Evolutionary conservation across 2,329 filamentous ascomycete species (phyloP).

Genomic region (Calonectria ilicicola): DNA sequence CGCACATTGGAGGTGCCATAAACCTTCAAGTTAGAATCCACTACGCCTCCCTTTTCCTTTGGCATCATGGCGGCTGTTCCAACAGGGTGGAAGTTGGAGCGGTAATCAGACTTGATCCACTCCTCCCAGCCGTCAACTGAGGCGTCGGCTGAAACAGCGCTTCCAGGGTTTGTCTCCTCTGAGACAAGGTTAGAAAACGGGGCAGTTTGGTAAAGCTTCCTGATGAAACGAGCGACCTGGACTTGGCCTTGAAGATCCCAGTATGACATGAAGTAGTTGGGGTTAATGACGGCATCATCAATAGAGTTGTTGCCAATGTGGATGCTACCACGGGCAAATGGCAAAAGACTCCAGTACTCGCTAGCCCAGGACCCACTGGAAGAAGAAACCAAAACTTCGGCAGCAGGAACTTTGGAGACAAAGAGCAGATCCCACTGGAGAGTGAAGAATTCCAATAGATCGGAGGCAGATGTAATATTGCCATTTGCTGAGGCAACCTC

Average conservation of each 20-base stretch:
- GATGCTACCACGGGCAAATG: background rate
- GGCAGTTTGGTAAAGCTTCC: background rate
- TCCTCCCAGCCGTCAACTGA: background rate
- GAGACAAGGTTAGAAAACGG: background rate
- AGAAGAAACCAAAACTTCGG: background rate
- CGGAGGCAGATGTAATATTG: background rate
- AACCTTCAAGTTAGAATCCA: background rate
- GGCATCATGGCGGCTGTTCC: constrained; percentile 65
- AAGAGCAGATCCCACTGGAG: background rate
- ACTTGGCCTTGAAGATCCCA: background rate
- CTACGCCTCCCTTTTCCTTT: constrained; percentile 51
- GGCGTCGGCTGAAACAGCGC: background rate
- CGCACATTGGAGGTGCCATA: background rate
- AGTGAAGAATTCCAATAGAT: background rate
- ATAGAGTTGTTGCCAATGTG: background rate
- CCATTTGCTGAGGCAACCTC: background rate
- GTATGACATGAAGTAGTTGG: background rate
- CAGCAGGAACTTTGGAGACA: background rate
- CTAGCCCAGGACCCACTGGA: background rate
- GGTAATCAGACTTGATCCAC: background rate
- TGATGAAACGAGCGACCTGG: background rate
- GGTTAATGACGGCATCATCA: background rate
- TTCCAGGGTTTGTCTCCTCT: background rate
- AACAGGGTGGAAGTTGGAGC: constrained; percentile 50
- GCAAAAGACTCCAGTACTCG: background rate